Base-by-base conservation (phyloP, 371 early-diverging fungal species). In the Rhizopus microsporus region DNA sequence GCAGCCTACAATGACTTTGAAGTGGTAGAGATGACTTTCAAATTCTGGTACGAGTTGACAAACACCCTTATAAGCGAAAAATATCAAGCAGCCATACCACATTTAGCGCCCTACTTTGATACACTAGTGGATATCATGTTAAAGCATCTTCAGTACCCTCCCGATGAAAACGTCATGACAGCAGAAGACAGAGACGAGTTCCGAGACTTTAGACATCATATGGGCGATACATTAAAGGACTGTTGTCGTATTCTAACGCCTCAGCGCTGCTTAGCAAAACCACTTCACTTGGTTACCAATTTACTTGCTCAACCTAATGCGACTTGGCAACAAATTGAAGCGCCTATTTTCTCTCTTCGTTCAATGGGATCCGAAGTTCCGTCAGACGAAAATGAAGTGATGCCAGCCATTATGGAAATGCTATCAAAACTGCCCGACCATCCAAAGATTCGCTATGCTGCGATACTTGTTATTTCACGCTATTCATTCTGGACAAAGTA, bases 171-270 rank as follows among this genome's bases (percentile, higher is more conserved):
- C 9, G 70, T 66, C 1, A 88, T 86, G 92, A 87, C 93, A 4
- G 90, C 93, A 1, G 80, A 90, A 65, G 92, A 95, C 55, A 81
- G 92, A 5, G 99, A 98, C 54, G 93, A 95, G 17, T 98, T 98
- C 65, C 76, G 93, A 37, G 94, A 95, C 35, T 96, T 97, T 63
- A 81, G 99, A 37, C 96, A 98, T 68, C 83, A 84, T 40, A 94
- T 97, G 83, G 99, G 97, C 30, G 96, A 97, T 60, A 93, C 95
- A n/a, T 79, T 98, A 46, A 98, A 98, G 76, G 94, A 93, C 64
- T 95, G 96, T 60, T 93, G 93, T 32, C 67, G 80, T 5, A 84
- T 97, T 2, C 68, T 96, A 2, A 94, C 95, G 4, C 74, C 82
- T 7, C 80, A 89, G 6, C 78, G 78, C 31, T 91, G 95, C 23